phyloP scores from a whole-genome alignment of 768 basidiomycete genomes.

The Termitomyces sp. region DNA sequence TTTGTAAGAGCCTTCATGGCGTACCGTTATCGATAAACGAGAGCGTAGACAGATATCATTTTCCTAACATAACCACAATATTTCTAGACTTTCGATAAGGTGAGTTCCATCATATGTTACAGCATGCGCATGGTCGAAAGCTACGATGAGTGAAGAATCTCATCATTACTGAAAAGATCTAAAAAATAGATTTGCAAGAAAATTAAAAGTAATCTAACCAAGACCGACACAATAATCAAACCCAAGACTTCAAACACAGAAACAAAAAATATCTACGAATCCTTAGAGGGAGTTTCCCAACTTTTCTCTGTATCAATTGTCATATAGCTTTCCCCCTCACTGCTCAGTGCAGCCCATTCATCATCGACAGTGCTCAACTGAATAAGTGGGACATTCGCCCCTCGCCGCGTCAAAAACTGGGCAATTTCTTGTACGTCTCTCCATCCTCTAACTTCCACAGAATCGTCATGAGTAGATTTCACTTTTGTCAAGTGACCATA shows the following conservation, averaged over 20 bases:
- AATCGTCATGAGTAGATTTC: conserved; percentile 19
- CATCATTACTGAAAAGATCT: background rate
- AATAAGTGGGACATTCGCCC: conserved; percentile 63
- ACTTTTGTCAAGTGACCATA: conserved; percentile 43
- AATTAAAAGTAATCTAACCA: background rate
- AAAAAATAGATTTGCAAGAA: background rate
- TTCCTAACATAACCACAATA: too few relatives aligned
- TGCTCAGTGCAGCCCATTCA: conserved; percentile 72
- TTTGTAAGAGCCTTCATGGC: too few relatives aligned
- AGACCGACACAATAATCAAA: background rate
- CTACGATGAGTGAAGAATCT: background rate
- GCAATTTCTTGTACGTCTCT: conserved; percentile 70
- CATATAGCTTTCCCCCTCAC: conserved; percentile 46
- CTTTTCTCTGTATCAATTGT: conserved; percentile 23
- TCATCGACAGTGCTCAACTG: conserved; percentile 42
- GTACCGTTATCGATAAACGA: too few relatives aligned
- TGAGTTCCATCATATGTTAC: background rate
- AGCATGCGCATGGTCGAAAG: background rate
- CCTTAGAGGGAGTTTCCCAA: conserved; percentile 9
- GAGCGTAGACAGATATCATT: too few relatives aligned
- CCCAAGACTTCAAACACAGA: background rate
- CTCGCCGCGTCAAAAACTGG: conserved; percentile 58
- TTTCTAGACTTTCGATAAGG: too few relatives aligned
- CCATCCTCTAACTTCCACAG: conserved; percentile 42
- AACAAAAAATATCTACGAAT: background rate